phyloP scores from a whole-genome alignment of 1,284 basidiomycete genomes.

The Irpex lacteus region DNA sequence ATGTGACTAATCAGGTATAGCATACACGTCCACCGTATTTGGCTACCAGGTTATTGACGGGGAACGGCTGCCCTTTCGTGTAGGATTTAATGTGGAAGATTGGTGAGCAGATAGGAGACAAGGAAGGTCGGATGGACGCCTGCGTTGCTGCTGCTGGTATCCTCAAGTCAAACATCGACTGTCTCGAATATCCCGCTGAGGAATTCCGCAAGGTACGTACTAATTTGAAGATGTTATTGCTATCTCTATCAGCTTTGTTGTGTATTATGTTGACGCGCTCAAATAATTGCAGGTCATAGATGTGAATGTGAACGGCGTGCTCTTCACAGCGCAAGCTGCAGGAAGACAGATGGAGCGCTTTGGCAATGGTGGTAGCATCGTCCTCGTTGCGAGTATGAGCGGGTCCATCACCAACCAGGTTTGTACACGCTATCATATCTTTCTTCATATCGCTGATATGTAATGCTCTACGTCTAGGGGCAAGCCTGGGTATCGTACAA shows the following conservation, averaged over 20 bases:
- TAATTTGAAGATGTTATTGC: neutral
- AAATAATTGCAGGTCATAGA: conserved; percentile 51
- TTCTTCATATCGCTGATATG: neutral
- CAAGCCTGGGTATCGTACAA: conserved; percentile 80
- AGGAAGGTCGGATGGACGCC: conserved; percentile 66
- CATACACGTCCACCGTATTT: neutral
- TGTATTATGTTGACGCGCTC: neutral
- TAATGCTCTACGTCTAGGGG: conserved; percentile 36
- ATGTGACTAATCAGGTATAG: conserved; percentile 58
- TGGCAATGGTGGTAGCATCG: conserved; percentile 74
- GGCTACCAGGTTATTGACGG: neutral
- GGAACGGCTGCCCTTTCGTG: neutral
- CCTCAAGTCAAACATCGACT: conserved; percentile 41
- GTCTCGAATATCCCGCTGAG: conserved; percentile 63
- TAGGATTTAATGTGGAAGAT: conserved; percentile 47
- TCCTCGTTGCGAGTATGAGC: conserved; percentile 85
- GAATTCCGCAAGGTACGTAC: conserved; percentile 63
- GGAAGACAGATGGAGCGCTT: conserved; percentile 75
- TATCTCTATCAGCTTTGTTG: neutral
- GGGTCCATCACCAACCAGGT: conserved; percentile 83
- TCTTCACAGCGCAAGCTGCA: conserved; percentile 78
- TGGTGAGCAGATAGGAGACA: conserved; percentile 58
- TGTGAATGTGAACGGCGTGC: conserved; percentile 76
- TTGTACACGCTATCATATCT: conserved; percentile 14
- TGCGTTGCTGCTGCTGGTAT: conserved; percentile 81